Conservation (phyloP, 768 basidiomycete species). For the Termitomyces sp. region DNA sequence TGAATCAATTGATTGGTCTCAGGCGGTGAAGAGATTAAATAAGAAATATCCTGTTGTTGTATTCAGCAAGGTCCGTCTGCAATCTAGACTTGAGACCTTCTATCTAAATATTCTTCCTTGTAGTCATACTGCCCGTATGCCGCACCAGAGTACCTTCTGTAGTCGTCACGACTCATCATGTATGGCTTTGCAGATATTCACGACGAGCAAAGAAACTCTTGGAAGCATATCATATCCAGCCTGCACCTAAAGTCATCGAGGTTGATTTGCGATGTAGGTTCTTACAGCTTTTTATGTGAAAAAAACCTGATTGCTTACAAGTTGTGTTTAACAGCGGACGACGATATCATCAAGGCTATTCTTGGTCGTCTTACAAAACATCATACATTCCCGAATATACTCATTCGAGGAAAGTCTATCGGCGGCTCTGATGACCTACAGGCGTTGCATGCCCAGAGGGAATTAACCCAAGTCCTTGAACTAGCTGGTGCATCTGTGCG, state of each 20-base stretch:
- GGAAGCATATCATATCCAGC: constrained; percentile 52
- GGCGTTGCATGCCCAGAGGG: constrained; percentile 44
- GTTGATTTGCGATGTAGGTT: constrained; percentile 65
- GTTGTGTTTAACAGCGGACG: constrained; percentile 44
- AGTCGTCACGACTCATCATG: background rate
- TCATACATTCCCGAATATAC: constrained; percentile 72
- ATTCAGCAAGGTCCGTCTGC: constrained; percentile 68
- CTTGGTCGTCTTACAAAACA: constrained; percentile 63
- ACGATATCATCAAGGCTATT: constrained; percentile 57
- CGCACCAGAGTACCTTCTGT: background rate
- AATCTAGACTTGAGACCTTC: background rate
- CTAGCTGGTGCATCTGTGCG: constrained; percentile 39
- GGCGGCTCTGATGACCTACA: constrained; percentile 65
- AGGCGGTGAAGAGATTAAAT: constrained; percentile 38
- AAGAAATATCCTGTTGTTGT: constrained; percentile 62
- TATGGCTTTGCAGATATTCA: constrained; percentile 44
- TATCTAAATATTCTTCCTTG: background rate
- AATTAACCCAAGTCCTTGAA: constrained; percentile 42
- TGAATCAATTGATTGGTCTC: constrained; percentile 37
- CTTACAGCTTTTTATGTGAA: background rate
- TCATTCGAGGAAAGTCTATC: constrained; percentile 59
- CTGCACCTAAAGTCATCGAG: constrained; percentile 67
- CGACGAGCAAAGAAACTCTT: constrained; percentile 60
- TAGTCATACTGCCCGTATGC: constrained; percentile 73
- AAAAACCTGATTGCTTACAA: background rate